Evolutionary conservation across 305 asterid species (phyloP).

Genomic region (Andrographis paniculata): DNA sequence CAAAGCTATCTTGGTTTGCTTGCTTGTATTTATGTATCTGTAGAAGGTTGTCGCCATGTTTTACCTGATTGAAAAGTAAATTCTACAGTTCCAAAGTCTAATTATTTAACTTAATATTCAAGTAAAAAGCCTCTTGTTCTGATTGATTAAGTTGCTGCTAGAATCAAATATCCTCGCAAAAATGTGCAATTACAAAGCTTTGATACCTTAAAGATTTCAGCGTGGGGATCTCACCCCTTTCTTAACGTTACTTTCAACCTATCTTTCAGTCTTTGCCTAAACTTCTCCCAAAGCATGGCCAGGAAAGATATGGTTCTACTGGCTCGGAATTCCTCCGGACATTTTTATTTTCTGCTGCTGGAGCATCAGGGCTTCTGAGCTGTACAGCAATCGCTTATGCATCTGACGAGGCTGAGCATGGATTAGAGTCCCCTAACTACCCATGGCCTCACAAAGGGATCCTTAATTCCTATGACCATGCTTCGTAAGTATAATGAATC

Average conservation of each 20-base stretch:
- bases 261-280: conserved; percentile 39
- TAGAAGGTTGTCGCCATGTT: neutral
- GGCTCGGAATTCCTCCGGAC: conserved; percentile 38
- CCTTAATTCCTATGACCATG: conserved; percentile 77
- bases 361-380: conserved; percentile 59
- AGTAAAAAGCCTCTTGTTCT: conserved; percentile 1
- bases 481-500: conserved; percentile 67
- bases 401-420: conserved; percentile 88
- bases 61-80: neutral
- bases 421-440: conserved; percentile 59
- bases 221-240: conserved; percentile 4
- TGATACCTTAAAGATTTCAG: neutral
- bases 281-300: conserved; percentile 38
- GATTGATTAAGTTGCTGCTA: conserved; percentile 3
- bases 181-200: conserved; percentile 9
- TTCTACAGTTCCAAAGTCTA: neutral
- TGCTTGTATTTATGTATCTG: neutral
- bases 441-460: conserved; percentile 92
- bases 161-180: neutral
- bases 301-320: conserved; percentile 33
- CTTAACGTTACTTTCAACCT: conserved; percentile 9
- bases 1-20: neutral
- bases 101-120: neutral
- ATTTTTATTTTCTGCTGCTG: conserved; percentile 58
- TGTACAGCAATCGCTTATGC: conserved; percentile 49